Evolutionary conservation across 805 yeast species (phyloP), one percentile per base, ranked within the genome.

Genomic region (Candida orba): DNA sequence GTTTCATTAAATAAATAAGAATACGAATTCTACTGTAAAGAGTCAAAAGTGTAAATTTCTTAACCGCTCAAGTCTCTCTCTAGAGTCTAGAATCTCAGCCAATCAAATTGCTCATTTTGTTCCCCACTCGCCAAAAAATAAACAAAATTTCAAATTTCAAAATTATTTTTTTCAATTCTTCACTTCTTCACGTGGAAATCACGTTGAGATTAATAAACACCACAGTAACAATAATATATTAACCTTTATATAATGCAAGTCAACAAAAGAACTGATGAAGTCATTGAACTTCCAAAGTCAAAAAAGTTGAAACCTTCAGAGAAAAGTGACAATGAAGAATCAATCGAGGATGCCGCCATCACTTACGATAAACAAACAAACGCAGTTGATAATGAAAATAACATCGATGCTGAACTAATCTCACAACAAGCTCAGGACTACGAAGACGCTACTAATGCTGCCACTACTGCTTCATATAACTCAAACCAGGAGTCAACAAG

Each of bases 101-200:
- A 31, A n/a, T n/a, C 15, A 31, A 14, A 3, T 31, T 20, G 5
- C 22, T 20, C 22, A 20, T 20, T 20, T 20, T 20, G 22, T 20
- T 20, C 22, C 22, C 22, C 22, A 10, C 36, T 14, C 38, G 22
- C 24, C 17, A 29, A 29, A 29, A 29, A 23, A n/a, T n/a, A n/a
- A n/a, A n/a, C n/a, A n/a, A n/a, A n/a, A n/a, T n/a, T n/a, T n/a
- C n/a, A n/a, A n/a, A n/a, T n/a, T n/a, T n/a, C n/a, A n/a, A n/a
- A n/a, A n/a, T n/a, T n/a, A n/a, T n/a, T n/a, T n/a, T n/a, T n/a
- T n/a, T n/a, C n/a, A n/a, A n/a, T n/a, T n/a, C n/a, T n/a, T n/a
- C n/a, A n/a, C n/a, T n/a, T n/a, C 46, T 47, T 47, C 62, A 57
- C 62, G 62, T 57, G 61, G 53, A 41, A 27, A 49, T 51, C 50